Evolutionary conservation across 441 rosid genomes (phyloP).

Genomic region (Dalechampia spathulata): DNA sequence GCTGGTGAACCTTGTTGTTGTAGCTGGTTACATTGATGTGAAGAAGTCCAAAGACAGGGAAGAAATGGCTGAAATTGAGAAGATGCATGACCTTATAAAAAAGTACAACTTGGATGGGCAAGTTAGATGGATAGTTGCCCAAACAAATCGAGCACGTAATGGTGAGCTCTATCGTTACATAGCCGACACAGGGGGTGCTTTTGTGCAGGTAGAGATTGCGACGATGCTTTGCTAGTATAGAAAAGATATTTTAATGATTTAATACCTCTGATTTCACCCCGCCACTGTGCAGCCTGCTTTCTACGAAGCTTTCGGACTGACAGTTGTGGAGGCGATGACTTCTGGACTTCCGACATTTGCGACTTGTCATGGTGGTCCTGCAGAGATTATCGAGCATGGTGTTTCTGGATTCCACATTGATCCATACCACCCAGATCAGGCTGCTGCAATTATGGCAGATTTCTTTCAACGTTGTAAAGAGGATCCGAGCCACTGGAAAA

Average conservation of each 20-base stretch:
- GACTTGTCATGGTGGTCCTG: slow-evolving; percentile 89
- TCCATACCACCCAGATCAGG: slow-evolving; percentile 84
- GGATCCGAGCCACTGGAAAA: slow-evolving; percentile 65
- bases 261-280: not conserved
- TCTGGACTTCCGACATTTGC: slow-evolving; percentile 93
- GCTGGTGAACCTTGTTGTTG: slow-evolving; percentile 72
- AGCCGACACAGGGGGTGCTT: slow-evolving; percentile 76
- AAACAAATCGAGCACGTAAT: slow-evolving; percentile 89
- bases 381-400: slow-evolving; percentile 82
- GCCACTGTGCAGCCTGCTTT: slow-evolving; percentile 70
- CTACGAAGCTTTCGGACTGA: slow-evolving; percentile 93
- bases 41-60: slow-evolving; percentile 79
- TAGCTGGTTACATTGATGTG: slow-evolving; percentile 81
- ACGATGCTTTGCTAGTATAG: not conserved
- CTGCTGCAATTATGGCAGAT: slow-evolving; percentile 46
- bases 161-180: slow-evolving; percentile 94
- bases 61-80: slow-evolving; percentile 79
- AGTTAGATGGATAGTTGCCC: slow-evolving; percentile 78
- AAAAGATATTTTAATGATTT: not conserved
- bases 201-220: slow-evolving; percentile 59
- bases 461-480: slow-evolving; percentile 68
- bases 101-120: slow-evolving; percentile 64
- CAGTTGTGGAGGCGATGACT: slow-evolving; percentile 96
- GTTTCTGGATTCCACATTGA: slow-evolving; percentile 83
- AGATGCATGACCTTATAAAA: slow-evolving; percentile 64